Base-by-base conservation (phyloP, 176 grass and related monocot genomes). In the maize (Zea mays) region DNA sequence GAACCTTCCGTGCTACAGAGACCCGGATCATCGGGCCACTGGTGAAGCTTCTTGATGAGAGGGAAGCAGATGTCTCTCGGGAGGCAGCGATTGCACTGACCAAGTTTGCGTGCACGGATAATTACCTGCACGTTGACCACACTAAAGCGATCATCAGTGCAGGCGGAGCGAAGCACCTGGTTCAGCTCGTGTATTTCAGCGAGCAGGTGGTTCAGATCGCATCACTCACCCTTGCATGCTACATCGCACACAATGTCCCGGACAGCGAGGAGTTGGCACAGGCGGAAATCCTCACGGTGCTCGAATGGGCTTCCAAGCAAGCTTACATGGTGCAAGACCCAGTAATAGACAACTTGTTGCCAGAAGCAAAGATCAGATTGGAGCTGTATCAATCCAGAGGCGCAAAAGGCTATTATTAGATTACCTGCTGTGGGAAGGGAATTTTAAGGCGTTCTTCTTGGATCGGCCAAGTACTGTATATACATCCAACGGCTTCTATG, bases 1-100 rank as follows among this genome's bases (percentile, higher is more conserved):
- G 96, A 79, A 99, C 96, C 4, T 99, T 99, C 86, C 90, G 96
- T 11, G 96, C 96, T 19, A 99, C 96, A 1, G 96, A 99, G 84
- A 99, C 90, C 41, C 66, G 96, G 75, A 95, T 99, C 79, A 95
- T 99, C 1, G 87, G 82, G 0, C 96, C 96, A 10, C 39, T 99
- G 65, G 96, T 99, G 66, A 84, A 83, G 80, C 69, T 99, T 67
- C 92, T 99, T 45, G 96, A 99, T 64, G 96, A 99, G 57, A 85
- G 90, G 50, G 96, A 99, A 84, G 66, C 69, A 3, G 88, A 90
- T 50, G 88, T 99, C 43, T 90, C 92, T 2, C 74, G 68, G 34
- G 96, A 95, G 75, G 90, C 96, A 1, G 81, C 90, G 0, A 47
- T 87, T 35, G 65, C 96, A 50, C 73, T 99, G 14, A 85, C 87